These are phyloP conservation scores for Aspergillus sp. DNA, from an alignment of 2,329 filamentous ascomycete genomes.

Conservation along the genomic window DNA sequence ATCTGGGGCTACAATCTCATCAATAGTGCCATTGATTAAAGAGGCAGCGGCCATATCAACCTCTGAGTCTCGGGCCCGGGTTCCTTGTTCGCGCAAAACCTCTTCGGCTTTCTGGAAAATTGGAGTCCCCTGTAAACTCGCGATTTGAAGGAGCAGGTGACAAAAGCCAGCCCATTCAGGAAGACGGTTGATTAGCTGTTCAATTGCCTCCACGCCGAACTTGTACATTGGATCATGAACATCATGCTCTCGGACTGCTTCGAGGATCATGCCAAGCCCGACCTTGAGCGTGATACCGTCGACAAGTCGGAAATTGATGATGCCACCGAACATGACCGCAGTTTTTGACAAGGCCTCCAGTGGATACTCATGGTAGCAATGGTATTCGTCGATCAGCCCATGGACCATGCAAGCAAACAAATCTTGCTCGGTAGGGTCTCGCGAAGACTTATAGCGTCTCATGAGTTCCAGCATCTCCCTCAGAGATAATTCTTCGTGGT, in stretches of 20 bases:
- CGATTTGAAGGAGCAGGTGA: slow-evolving; percentile 70
- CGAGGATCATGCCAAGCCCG: slow-evolving; percentile 94
- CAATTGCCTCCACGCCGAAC: slow-evolving; percentile 87
- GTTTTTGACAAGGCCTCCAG: slow-evolving; percentile 93
- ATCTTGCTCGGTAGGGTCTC: slow-evolving; percentile 77
- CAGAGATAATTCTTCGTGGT: slow-evolving; percentile 79
- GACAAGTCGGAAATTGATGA: slow-evolving; percentile 88
- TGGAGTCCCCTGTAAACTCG: slow-evolving; percentile 72
- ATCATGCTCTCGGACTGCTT: slow-evolving; percentile 77
- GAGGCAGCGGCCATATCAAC: slow-evolving; percentile 20
- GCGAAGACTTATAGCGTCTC: slow-evolving; percentile 78
- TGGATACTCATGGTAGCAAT: slow-evolving; percentile 89
- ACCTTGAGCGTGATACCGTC: slow-evolving; percentile 85
- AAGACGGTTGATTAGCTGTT: slow-evolving; percentile 75
- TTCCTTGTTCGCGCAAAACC: slow-evolving; percentile 60
- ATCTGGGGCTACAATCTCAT: slow-evolving; percentile 53
- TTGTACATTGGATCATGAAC: slow-evolving; percentile 92
- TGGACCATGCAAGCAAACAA: slow-evolving; percentile 98
- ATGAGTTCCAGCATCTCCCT: slow-evolving; percentile 76
- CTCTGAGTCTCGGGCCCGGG: slow-evolving; percentile 48
- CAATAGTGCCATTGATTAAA: slow-evolving; percentile 62
- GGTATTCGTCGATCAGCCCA: slow-evolving; percentile 93
- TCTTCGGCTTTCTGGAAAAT: slow-evolving; percentile 76
- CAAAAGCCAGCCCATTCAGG: slow-evolving; percentile 95
- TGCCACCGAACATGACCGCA: slow-evolving; percentile 89